Evolutionary conservation across 225 moss, liverwort and hornwort species (phyloP).

Genomic region (Bryum argenteum): DNA sequence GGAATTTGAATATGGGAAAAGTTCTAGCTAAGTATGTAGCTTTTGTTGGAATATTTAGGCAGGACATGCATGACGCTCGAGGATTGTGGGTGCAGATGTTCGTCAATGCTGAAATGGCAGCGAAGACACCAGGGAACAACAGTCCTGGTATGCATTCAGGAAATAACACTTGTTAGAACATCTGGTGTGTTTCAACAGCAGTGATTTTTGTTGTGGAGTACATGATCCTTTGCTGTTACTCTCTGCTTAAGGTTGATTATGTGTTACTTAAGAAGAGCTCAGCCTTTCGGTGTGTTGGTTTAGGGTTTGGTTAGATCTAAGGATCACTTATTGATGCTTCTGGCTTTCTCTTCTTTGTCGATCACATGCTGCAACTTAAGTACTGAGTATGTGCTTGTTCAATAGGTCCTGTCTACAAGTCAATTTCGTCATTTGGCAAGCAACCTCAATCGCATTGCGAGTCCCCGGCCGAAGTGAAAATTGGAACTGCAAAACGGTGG

Average conservation of each 20-base stretch:
- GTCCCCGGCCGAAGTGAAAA: slow-evolving; percentile 63
- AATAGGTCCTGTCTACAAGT: slow-evolving; percentile 60
- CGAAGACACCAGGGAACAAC: slow-evolving; percentile 60
- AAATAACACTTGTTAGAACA: slow-evolving; percentile 2
- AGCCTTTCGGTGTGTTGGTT: slow-evolving; percentile 14
- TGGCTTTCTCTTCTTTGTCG: slow-evolving; percentile 1
- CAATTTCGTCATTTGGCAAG: slow-evolving; percentile 60
- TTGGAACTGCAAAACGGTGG: slow-evolving; percentile 56
- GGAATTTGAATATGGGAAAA: slow-evolving; percentile 1
- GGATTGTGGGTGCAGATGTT: slow-evolving; percentile 56
- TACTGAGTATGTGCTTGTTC: slow-evolving; percentile 10
- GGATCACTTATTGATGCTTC: not conserved
- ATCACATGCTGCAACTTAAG: slow-evolving; percentile 21
- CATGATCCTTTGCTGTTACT: slow-evolving; percentile 15
- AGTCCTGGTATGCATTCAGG: slow-evolving; percentile 59
- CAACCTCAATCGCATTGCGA: slow-evolving; percentile 49
- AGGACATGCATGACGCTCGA: slow-evolving; percentile 16
- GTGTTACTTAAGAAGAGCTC: slow-evolving; percentile 4
- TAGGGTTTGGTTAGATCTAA: slow-evolving; percentile 27
- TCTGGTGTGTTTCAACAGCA: not conserved
- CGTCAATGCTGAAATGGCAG: slow-evolving; percentile 66
- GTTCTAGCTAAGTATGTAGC: not conserved
- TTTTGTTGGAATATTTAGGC: slow-evolving; percentile 14
- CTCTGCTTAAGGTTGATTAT: slow-evolving; percentile 1
- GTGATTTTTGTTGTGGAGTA: not conserved